Percentiles rank a stretch among this genome's conserved stretches.
Evolutionary conservation across 2,329 filamentous ascomycete species (phyloP).

Genomic region (Nemania diffusa): DNA sequence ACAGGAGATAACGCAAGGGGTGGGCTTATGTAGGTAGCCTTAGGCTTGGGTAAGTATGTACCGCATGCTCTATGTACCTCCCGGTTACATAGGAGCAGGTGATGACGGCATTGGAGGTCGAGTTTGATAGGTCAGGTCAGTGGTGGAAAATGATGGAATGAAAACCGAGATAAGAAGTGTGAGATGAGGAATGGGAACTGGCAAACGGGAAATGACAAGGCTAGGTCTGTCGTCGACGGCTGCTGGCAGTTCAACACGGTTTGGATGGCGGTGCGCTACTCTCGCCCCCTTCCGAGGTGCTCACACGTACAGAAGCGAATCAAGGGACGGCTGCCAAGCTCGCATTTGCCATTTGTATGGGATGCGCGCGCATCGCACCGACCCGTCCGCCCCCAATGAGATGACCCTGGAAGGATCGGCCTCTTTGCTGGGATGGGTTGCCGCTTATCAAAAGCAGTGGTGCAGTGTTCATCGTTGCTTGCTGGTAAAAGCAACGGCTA

Average conservation of each 20-base stretch:
- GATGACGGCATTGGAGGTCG: not conserved
- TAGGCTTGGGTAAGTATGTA: not conserved
- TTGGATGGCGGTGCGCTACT: not conserved
- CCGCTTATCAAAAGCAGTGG: conserved; percentile 14
- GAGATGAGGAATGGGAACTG: not conserved
- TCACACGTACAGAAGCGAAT: not conserved
- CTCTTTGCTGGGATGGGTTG: conserved; percentile 9
- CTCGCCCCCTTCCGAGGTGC: not conserved
- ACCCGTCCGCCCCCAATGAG: conserved; percentile 27
- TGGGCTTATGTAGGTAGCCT: conserved; percentile 6
- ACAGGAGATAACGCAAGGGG: not conserved
- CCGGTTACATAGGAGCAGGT: no score
- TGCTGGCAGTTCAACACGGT: not conserved
- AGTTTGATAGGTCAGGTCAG: not conserved
- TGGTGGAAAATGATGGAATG: not conserved
- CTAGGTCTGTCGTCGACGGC: not conserved
- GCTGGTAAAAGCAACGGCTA: not conserved
- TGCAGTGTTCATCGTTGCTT: conserved; percentile 2
- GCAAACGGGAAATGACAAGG: not conserved
- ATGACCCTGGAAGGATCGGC: conserved; percentile 21
- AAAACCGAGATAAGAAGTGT: not conserved
- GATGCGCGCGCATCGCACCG: conserved; percentile 36
- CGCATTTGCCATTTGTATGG: conserved; percentile 14
- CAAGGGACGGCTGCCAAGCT: conserved; percentile 24
- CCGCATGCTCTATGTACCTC: no score